These are phyloP conservation scores for Chytriomyces sp. DNA, from an alignment of 192 early-diverging fungal genomes.

Conservation along the genomic window DNA sequence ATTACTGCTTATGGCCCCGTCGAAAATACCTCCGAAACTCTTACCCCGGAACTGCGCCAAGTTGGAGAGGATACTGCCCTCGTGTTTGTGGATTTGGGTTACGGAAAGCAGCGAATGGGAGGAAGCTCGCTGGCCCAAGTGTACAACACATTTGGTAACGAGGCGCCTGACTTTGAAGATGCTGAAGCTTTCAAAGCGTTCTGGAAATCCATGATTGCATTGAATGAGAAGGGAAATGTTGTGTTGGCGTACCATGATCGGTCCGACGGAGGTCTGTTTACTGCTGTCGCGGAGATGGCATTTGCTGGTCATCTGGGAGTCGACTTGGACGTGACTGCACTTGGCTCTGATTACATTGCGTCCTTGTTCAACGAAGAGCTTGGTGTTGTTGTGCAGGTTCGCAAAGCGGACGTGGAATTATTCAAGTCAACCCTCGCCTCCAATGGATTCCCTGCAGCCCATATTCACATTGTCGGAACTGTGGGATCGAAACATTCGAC, in stretches of 20 bases:
- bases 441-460: constrained; percentile 60
- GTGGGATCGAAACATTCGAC: constrained; percentile 41
- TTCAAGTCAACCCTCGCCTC: constrained; percentile 57
- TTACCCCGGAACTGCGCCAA: constrained; percentile 83
- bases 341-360: constrained; percentile 60
- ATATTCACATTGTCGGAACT: constrained; percentile 63
- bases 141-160: constrained; percentile 79
- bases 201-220: constrained; percentile 68
- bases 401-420: constrained; percentile 57
- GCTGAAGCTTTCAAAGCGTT: constrained; percentile 71
- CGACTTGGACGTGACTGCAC: constrained; percentile 65
- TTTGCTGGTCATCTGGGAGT: constrained; percentile 93
- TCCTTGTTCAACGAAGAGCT: constrained; percentile 97
- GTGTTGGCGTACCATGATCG: constrained; percentile 98
- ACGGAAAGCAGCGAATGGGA: constrained; percentile 85
- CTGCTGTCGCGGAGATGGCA: constrained; percentile 92
- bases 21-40: constrained; percentile 79
- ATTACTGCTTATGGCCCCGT: constrained; percentile 94
- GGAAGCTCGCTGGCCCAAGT: constrained; percentile 96
- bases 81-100: constrained; percentile 85
- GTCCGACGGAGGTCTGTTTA: constrained; percentile 95
- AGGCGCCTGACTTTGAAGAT: constrained; percentile 88
- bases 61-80: constrained; percentile 64
- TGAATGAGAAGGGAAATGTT: constrained; percentile 42
- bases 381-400: constrained; percentile 93